A percentile compares a stretch with the other conserved stretches of the same genome.
Evolutionary conservation across 2,329 filamentous ascomycete genomes (phyloP).

Genomic region (Falciphora oryzae): DNA sequence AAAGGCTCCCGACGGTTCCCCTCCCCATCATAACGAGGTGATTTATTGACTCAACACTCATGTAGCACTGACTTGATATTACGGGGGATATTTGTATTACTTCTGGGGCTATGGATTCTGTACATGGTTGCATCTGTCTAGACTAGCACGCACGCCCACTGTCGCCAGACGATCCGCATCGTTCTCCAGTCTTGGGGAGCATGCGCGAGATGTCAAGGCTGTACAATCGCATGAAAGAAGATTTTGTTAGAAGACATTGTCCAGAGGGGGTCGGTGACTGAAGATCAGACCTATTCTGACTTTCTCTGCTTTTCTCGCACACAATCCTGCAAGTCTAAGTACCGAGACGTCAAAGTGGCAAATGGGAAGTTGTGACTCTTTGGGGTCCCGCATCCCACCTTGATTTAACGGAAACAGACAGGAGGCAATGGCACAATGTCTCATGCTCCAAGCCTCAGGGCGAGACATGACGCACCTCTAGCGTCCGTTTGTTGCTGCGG

Average conservation of each 20-base stretch:
- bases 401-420: background rate
- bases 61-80: background rate
- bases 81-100: background rate
- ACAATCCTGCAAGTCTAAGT: background rate
- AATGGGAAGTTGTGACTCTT: background rate
- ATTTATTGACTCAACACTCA: background rate
- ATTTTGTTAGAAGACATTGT: too few relatives aligned
- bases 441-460: background rate
- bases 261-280: too few relatives aligned
- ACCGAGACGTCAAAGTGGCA: background rate
- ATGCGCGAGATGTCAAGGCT: background rate
- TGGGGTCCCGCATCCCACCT: background rate
- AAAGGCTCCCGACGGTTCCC: conserved; percentile 4
- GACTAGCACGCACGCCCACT: background rate
- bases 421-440: background rate
- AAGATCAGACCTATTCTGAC: background rate
- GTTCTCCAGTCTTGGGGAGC: too few relatives aligned
- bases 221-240: background rate
- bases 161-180: background rate
- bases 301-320: background rate
- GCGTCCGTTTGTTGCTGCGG: too few relatives aligned
- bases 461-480: background rate
- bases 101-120: background rate
- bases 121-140: background rate
- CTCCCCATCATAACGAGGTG: conserved; percentile 3